Base-by-base conservation (phyloP, 2,329 filamentous ascomycete genomes). In the Bipolaris victoriae region DNA sequence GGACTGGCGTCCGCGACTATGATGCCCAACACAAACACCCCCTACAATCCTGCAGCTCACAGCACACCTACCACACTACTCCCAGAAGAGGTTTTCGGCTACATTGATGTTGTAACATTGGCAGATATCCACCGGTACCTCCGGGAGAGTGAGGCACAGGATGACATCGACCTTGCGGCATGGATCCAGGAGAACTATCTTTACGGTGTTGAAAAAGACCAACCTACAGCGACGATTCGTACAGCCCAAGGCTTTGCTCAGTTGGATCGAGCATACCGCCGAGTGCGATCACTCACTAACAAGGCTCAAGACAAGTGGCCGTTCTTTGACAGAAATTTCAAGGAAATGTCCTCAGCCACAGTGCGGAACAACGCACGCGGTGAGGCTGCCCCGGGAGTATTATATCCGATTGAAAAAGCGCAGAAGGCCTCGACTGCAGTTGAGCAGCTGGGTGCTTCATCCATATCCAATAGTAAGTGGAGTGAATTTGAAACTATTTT, bases 281-380 rank as follows among this genome's bases (percentile, higher is more conserved):
- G 71, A 33, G 69, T 68, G 20, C 65, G 66, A 13, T 53, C 57
- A 16, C 65, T 73, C 29, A 73, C 70, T 15, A 67, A 66, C n/a
- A 66, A 65, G 46, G 61, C 67, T 24, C 66, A 69, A 59, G 69
- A 73, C 35, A 69, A 72, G 52, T 74, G 70, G 70, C 71, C 71
- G 20, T 73, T 74, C 41, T 69, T 69, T 43, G 62, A 69, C 33
- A 49, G 48, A 10, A 61, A 58, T 29, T 66, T 63, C 62, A 72
- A 69, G 45, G 49, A 57, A 22, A 65, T 72, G 61, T 60, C 64
- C n/a, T 52, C 59, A 10, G 52, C 55, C 6, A 58, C 55, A 13
- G 64, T 69, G 15, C 62, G 61, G 33, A 66, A 65, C n/a, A 59
- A 63, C 15, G 59, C 64, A 3, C 61, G 61, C 6, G 61, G 66